Evolutionary conservation across 805 yeast species (phyloP), one percentile per base, ranked within the genome.

Genomic region (Debaryomyces maramus): DNA sequence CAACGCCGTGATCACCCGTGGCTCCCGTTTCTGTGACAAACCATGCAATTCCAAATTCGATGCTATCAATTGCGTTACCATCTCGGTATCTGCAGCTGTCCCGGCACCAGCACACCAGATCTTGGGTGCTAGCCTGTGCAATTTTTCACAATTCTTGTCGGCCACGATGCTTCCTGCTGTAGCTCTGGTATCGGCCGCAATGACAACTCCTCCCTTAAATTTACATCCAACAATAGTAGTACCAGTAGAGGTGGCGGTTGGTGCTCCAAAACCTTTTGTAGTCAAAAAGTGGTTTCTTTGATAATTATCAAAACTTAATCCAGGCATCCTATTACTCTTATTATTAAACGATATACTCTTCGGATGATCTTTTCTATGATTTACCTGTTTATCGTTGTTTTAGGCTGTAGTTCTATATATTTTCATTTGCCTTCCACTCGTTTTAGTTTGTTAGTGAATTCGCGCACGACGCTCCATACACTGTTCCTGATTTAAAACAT

Each of bases 61-160:
- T 26, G 88, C 80, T 51, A 89, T 89, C 58, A 93, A 74, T 63
- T 89, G 96, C 4, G 99, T 93, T 28, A 93, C 98, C 81, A 89
- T 88, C 63, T 93, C 98, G 9, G 97, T 93, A 62, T 93, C 99
- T 6, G 99, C 98, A 21, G 99, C 99, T n/a, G 99, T 93, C 64
- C 99, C 99, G 3, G 99, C 99, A 56, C 99, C 99, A 38, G 99
- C 99, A 81, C 99, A 91, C 97, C 97, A 91, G 60, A 90, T 89
- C 57, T 77, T 78, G 7, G 97, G 96, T 5, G 96, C 78, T 49
- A 90, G 75, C 52, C 95, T 72, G 67, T 91, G 97, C 49, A 93
- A 74, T 67, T 91, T 91, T 59, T 89, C 97, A 75, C 97, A 90
- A 71, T 93, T 93, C 73, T 93, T 93, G 69, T 93, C 98, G 6